Conservation (phyloP, 495 filamentous ascomycete genomes). For the Penicillium silybi region DNA sequence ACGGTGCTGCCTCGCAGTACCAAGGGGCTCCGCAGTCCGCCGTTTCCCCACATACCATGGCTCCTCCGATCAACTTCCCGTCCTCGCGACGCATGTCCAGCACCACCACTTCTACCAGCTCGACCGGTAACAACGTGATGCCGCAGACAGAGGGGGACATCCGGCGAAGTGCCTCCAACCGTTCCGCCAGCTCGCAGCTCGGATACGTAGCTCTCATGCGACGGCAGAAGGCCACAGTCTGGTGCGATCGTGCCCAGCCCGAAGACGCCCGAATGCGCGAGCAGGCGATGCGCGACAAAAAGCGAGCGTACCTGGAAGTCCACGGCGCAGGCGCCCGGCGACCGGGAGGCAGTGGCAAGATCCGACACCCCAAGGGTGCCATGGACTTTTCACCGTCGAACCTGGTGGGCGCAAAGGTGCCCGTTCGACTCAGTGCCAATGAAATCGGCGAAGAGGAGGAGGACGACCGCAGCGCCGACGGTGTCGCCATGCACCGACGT, state of each 20-base stretch:
- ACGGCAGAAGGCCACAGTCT: constrained; percentile 96
- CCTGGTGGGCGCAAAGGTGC: constrained; percentile 73
- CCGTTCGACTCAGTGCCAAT: constrained; percentile 85
- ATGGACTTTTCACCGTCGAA: constrained; percentile 71
- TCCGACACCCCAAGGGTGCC: constrained; percentile 69
- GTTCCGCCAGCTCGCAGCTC: constrained; percentile 51
- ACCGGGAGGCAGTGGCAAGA: constrained; percentile 68
- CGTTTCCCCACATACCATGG: constrained; percentile 27
- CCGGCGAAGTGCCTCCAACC: constrained; percentile 70
- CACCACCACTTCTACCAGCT: constrained; percentile 65
- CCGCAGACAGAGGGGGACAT: constrained; percentile 56
- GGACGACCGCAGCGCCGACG: constrained; percentile 50
- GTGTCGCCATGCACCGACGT: constrained; percentile 60
- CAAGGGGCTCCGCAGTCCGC: constrained; percentile 20
- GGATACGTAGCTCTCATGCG: constrained; percentile 92
- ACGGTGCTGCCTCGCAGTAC: constrained; percentile 30
- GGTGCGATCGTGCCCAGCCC: constrained; percentile 92
- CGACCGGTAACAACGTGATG: constrained; percentile 43
- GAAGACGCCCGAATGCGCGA: constrained; percentile 84
- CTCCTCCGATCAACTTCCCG: constrained; percentile 25
- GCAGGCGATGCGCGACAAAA: constrained; percentile 76
- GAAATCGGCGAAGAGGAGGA: constrained; percentile 89
- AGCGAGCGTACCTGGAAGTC: constrained; percentile 78
- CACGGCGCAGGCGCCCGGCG: constrained; percentile 50
- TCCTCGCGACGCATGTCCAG: constrained; percentile 66